phyloP scores from a whole-genome alignment of 2,329 filamentous ascomycete genomes.

The Sodiomyces alkalinus region DNA sequence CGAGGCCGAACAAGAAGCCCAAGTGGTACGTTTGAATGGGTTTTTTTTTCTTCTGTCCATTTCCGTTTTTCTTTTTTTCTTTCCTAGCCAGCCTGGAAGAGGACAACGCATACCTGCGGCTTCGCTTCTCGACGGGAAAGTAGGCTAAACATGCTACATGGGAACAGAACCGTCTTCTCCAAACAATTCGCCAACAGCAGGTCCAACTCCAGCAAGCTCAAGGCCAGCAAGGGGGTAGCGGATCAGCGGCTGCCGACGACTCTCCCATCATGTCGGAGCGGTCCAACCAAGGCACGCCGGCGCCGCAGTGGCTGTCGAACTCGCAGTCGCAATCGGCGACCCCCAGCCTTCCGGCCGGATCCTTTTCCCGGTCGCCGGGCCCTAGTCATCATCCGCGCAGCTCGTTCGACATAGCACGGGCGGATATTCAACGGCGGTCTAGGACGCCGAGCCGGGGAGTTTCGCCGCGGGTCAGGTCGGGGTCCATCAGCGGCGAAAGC shows the following conservation, averaged over 20 bases:
- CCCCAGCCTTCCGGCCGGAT: slow-evolving; percentile 22
- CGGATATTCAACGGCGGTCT: slow-evolving; percentile 39
- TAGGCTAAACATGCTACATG: slow-evolving; percentile 8
- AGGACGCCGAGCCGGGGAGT: slow-evolving; percentile 42
- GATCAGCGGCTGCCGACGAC: slow-evolving; percentile 32
- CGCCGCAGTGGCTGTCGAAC: slow-evolving; percentile 19
- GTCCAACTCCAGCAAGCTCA: slow-evolving; percentile 50
- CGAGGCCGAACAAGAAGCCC: slow-evolving; percentile 64
- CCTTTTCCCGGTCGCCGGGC: slow-evolving; percentile 35
- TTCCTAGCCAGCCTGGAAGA: too few relatives aligned
- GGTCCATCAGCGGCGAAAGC: slow-evolving; percentile 42
- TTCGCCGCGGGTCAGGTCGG: slow-evolving; percentile 39
- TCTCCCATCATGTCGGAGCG: slow-evolving; percentile 29
- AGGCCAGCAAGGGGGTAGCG: slow-evolving; percentile 30
- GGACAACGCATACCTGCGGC: too few relatives aligned
- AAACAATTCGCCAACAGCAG: slow-evolving; percentile 64
- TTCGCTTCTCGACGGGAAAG: too few relatives aligned
- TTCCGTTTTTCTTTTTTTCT: too few relatives aligned
- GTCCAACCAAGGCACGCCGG: slow-evolving; percentile 20
- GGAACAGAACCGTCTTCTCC: slow-evolving; percentile 55
- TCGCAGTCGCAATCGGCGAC: slow-evolving; percentile 25
- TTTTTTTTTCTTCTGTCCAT: too few relatives aligned
- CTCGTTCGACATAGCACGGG: slow-evolving; percentile 43
- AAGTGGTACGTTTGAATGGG: slow-evolving; percentile 49
- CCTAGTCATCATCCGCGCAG: slow-evolving; percentile 34